phyloP scores from a whole-genome alignment of 495 filamentous ascomycete species.

The Neurospora sp. region DNA sequence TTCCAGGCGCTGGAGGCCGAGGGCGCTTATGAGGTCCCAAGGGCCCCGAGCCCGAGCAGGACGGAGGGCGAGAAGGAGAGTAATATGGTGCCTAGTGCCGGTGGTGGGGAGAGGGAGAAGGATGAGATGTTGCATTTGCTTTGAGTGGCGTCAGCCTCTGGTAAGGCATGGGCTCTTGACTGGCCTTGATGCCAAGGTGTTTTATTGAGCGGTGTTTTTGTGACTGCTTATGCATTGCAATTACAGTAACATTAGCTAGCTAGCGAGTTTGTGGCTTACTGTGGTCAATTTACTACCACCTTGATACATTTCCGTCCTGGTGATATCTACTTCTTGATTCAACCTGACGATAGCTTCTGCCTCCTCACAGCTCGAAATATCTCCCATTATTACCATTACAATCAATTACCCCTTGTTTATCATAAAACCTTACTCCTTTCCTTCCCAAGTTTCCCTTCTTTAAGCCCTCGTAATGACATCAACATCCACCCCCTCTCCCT shows the following conservation, averaged over 20 bases:
- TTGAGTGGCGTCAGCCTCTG: neutral
- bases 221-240: neutral
- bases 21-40: neutral
- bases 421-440: too few species aligned
- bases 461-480: neutral
- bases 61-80: neutral
- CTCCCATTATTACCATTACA: neutral
- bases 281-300: neutral
- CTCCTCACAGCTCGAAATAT: neutral
- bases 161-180: neutral
- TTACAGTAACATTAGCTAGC: neutral
- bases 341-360: neutral
- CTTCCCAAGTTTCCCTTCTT: neutral
- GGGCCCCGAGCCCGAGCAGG: neutral
- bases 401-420: neutral
- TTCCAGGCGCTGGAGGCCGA: neutral
- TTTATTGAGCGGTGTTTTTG: neutral
- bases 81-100: neutral
- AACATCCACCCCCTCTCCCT: neutral
- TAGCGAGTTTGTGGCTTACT: neutral
- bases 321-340: neutral
- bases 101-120: neutral
- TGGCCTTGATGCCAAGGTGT: neutral
- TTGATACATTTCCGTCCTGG: neutral
- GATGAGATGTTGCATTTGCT: neutral